These are phyloP conservation scores for Zygoascus meyerae DNA, from an alignment of 1,139 yeast genomes.

Conservation along the genomic window DNA sequence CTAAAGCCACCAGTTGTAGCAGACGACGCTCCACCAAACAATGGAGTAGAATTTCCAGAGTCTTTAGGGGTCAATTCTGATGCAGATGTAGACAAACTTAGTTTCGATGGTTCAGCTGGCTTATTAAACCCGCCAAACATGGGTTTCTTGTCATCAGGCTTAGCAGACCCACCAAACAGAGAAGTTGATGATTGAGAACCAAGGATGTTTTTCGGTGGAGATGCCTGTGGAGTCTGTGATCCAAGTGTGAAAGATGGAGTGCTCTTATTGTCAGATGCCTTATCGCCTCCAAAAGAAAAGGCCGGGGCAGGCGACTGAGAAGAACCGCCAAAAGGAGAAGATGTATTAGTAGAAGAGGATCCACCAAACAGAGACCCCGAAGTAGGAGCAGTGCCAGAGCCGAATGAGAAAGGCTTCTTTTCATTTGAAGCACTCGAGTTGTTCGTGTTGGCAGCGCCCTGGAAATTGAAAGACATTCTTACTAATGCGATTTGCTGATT, in stretches of 20 bases:
- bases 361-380: slow-evolving; percentile 8
- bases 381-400: slow-evolving; percentile 6
- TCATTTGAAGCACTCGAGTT: not conserved
- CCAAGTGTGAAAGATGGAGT: slow-evolving; percentile 1
- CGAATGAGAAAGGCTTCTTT: not conserved
- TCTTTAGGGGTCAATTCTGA: slow-evolving; percentile 11
- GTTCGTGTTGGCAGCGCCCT: slow-evolving; percentile 25
- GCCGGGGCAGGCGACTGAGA: slow-evolving; percentile 5
- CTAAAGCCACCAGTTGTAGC: slow-evolving; percentile 9
- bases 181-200: slow-evolving; percentile 3
- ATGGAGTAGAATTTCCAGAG: slow-evolving; percentile 13
- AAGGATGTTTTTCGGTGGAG: slow-evolving; percentile 2
- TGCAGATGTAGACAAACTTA: slow-evolving; percentile 10
- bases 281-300: slow-evolving; percentile 7
- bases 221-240: slow-evolving; percentile 5
- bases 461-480: slow-evolving; percentile 81
- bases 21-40: slow-evolving; percentile 13
- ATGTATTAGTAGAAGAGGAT: slow-evolving; percentile 1
- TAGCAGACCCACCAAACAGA: slow-evolving; percentile 8
- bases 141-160: slow-evolving; percentile 10
- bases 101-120: not conserved
- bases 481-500: slow-evolving; percentile 1
- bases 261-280: slow-evolving; percentile 4
- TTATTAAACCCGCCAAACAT: slow-evolving; percentile 9
- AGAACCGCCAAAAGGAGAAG: slow-evolving; percentile 12